phyloP scores from a whole-genome alignment of 345 rosid species.

The sweet orange (Citrus sinensis) region DNA sequence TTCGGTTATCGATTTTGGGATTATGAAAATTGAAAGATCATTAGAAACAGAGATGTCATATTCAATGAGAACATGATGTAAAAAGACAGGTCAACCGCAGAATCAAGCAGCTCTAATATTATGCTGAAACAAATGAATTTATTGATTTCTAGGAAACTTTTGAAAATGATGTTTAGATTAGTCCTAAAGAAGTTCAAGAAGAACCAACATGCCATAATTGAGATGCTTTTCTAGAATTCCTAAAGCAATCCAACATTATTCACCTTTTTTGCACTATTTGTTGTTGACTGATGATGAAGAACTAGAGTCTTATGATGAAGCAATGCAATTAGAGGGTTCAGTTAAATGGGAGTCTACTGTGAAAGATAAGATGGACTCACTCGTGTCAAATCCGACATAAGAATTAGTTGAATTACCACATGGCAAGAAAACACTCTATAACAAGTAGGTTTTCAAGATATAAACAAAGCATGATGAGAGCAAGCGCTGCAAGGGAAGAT shows the following conservation, averaged over 20 bases:
- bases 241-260: not conserved
- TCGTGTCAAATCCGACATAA: not conserved
- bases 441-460: not conserved
- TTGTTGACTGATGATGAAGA: not conserved
- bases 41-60: not conserved
- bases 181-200: too few species aligned
- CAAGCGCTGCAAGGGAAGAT: too few species aligned
- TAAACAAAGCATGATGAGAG: too few species aligned
- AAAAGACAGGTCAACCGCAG: not conserved
- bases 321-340: not conserved
- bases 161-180: not conserved
- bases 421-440: not conserved
- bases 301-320: not conserved
- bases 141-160: not conserved
- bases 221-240: not conserved
- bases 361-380: not conserved
- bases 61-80: not conserved
- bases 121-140: not conserved
- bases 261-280: not conserved
- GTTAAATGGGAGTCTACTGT: not conserved
- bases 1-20: not conserved
- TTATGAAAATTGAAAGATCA: not conserved
- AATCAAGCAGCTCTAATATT: not conserved
- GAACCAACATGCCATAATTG: not conserved
- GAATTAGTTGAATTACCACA: not conserved